Evolutionary conservation across 1,139 yeast genomes (phyloP).

Genomic region (Saccharomyces hybrid): DNA sequence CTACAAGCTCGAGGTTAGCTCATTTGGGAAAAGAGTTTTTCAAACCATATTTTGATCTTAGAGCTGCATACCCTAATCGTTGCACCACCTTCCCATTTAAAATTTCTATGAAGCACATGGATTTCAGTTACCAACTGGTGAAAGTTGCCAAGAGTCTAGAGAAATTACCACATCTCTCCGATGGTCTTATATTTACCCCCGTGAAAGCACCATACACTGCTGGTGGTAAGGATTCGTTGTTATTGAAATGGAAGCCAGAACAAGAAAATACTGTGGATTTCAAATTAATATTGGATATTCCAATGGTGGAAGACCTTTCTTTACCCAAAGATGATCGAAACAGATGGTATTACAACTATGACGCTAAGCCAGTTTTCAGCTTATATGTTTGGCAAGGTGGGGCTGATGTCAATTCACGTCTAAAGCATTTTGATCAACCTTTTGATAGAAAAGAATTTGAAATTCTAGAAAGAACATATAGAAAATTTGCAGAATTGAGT

Average conservation of each 20-base stretch:
- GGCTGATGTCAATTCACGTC: slow-evolving; percentile 29
- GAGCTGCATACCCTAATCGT: slow-evolving; percentile 61
- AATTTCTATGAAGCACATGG: slow-evolving; percentile 80
- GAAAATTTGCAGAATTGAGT: slow-evolving; percentile 55
- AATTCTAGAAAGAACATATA: slow-evolving; percentile 43
- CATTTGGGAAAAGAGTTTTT: slow-evolving; percentile 76
- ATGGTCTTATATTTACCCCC: slow-evolving; percentile 90
- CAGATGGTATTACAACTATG: slow-evolving; percentile 72
- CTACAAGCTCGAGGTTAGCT: slow-evolving; percentile 74
- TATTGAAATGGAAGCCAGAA: slow-evolving; percentile 95
- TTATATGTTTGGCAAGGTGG: slow-evolving; percentile 76
- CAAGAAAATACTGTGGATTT: slow-evolving; percentile 92
- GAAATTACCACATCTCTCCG: slow-evolving; percentile 76
- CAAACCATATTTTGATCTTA: slow-evolving; percentile 69
- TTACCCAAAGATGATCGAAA: slow-evolving; percentile 64
- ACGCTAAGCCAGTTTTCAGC: slow-evolving; percentile 60
- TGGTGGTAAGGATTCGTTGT: slow-evolving; percentile 70
- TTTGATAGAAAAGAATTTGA: slow-evolving; percentile 29
- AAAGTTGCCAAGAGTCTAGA: slow-evolving; percentile 71
- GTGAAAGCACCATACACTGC: slow-evolving; percentile 78
- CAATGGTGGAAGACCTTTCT: slow-evolving; percentile 58
- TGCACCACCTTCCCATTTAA: slow-evolving; percentile 77
- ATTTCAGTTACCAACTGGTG: slow-evolving; percentile 67
- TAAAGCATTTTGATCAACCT: slow-evolving; percentile 29
- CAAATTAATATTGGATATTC: slow-evolving; percentile 61